A percentile compares a stretch with the other conserved stretches of the same genome.
phyloP scores from a whole-genome alignment of 2,329 filamentous ascomycete genomes.

The Penicillium paneum region DNA sequence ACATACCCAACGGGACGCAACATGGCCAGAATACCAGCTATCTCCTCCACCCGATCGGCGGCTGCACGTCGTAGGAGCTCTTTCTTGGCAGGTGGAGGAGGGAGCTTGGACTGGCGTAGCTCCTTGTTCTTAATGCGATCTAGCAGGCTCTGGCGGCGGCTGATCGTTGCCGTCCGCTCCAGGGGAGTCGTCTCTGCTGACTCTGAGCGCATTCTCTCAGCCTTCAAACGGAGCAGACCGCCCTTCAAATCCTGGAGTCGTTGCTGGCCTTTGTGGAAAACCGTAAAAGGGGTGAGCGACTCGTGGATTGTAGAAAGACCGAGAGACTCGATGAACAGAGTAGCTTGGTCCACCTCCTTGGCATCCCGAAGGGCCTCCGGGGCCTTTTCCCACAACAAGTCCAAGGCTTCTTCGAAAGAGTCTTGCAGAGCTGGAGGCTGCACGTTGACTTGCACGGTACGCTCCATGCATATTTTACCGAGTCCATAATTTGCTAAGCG shows the following conservation, averaged over 20 bases:
- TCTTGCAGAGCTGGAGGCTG: constrained; percentile 43
- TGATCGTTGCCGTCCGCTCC: constrained; percentile 28
- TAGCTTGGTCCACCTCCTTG: constrained; percentile 31
- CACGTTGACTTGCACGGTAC: constrained; percentile 34
- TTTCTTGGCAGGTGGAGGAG: constrained; percentile 47
- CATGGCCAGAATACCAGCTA: constrained; percentile 65
- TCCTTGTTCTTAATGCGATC: constrained; percentile 74
- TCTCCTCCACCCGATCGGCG: constrained; percentile 65
- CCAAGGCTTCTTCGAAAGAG: constrained; percentile 49
- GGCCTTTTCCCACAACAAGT: constrained; percentile 30
- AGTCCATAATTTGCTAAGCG: constrained; percentile 43
- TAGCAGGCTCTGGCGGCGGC: constrained; percentile 61
- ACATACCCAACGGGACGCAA: constrained; percentile 45
- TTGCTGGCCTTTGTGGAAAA: constrained; percentile 41
- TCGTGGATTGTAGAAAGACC: constrained; percentile 37
- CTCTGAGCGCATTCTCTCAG: constrained; percentile 29
- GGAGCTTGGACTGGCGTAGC: constrained; percentile 46
- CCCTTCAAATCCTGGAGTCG: constrained; percentile 41
- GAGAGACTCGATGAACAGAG: constrained; percentile 34
- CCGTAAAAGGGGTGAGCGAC: constrained; percentile 34
- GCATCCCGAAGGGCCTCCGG: constrained; percentile 37
- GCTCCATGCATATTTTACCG: constrained; percentile 40
- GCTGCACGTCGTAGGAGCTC: constrained; percentile 63
- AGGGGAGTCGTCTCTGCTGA: constrained; percentile 19
- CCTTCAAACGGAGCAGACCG: constrained; percentile 38